Evolutionary conservation across 768 basidiomycete species (phyloP).

Genomic region (Lentinula boryana): DNA sequence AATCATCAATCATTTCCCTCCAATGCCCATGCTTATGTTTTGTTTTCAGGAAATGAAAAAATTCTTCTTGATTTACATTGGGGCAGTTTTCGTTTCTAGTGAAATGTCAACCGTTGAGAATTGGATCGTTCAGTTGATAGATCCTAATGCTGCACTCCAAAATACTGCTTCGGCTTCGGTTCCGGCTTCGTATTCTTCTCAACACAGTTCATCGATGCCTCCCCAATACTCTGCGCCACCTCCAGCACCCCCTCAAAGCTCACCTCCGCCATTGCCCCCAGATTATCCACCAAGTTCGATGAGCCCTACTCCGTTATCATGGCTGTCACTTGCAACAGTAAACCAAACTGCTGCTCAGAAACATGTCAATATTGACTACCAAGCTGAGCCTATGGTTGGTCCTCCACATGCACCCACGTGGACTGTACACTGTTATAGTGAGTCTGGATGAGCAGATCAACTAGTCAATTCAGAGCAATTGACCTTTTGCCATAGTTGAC

Average conservation of each 20-base stretch:
- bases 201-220: neutral
- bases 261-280: slow-evolving; percentile 11
- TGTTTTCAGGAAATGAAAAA: slow-evolving; percentile 1
- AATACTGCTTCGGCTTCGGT: slow-evolving; percentile 14
- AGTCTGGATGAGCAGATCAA: slow-evolving; percentile 14
- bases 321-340: slow-evolving; percentile 40
- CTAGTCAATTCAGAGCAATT: neutral
- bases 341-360: slow-evolving; percentile 50
- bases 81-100: slow-evolving; percentile 33
- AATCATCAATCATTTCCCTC: neutral
- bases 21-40: neutral
- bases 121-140: slow-evolving; percentile 36
- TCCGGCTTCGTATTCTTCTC: neutral
- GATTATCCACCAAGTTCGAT: neutral
- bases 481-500: slow-evolving; percentile 35
- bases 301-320: neutral
- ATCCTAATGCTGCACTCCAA: slow-evolving; percentile 20
- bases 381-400: slow-evolving; percentile 34
- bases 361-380: slow-evolving; percentile 38
- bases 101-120: slow-evolving; percentile 26
- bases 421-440: slow-evolving; percentile 50
- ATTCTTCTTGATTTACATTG: slow-evolving; percentile 41
- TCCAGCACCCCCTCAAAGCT: slow-evolving; percentile 16
- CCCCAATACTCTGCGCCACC: slow-evolving; percentile 8
- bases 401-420: slow-evolving; percentile 52